Conservation (phyloP, 2,329 filamentous ascomycete genomes). For the Talaromyces sp. region DNA sequence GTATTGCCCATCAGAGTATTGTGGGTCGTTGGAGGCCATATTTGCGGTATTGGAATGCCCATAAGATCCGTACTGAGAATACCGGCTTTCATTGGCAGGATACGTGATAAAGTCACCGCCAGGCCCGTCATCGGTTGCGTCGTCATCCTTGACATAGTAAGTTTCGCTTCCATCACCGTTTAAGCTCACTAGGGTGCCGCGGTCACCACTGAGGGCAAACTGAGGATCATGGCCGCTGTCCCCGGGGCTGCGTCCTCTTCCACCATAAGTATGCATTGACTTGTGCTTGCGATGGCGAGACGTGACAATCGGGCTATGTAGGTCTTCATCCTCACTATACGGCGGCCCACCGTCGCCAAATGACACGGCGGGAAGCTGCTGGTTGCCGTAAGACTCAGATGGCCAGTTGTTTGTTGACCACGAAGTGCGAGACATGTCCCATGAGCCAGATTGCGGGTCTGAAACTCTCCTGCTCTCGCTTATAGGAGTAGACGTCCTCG, state of each 20-base stretch:
- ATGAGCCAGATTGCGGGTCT: conserved; percentile 66
- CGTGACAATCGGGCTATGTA: conserved; percentile 81
- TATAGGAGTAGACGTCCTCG: conserved; percentile 75
- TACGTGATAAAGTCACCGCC: conserved; percentile 79
- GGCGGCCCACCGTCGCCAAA: conserved; percentile 77
- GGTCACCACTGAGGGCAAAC: conserved; percentile 50
- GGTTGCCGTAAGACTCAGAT: conserved; percentile 50
- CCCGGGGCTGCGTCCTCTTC: conserved; percentile 44
- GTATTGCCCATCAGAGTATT: conserved; percentile 37
- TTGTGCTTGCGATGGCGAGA: conserved; percentile 83
- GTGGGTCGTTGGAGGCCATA: conserved; percentile 47
- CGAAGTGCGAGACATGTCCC: conserved; percentile 61
- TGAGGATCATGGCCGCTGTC: conserved; percentile 33
- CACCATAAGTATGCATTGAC: conserved; percentile 42
- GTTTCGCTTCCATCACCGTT: conserved; percentile 66
- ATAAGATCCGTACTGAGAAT: conserved; percentile 35
- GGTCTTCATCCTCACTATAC: conserved; percentile 91
- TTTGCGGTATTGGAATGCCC: conserved; percentile 34
- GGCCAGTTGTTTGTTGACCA: conserved; percentile 49
- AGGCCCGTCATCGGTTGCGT: conserved; percentile 57
- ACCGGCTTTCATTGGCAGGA: conserved; percentile 57
- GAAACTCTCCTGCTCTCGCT: conserved; percentile 78
- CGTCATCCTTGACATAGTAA: conserved; percentile 67
- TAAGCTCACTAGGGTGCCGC: conserved; percentile 61
- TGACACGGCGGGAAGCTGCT: conserved; percentile 73